Evolutionary conservation across 331 rosid species (phyloP).

Genomic region (Ulmus americana): DNA sequence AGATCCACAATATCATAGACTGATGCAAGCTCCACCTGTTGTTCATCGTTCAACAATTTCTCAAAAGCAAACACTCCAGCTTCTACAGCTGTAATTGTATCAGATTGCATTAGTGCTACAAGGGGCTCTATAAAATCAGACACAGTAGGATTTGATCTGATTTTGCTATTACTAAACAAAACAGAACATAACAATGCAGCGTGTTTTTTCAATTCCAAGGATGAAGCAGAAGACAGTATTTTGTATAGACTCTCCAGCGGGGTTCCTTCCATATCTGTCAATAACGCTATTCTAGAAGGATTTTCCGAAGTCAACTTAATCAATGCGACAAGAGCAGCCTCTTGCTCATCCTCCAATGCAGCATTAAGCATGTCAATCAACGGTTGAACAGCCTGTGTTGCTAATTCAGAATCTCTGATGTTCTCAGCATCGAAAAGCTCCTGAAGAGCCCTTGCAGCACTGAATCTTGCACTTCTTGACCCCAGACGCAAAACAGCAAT

Average conservation of each 20-base stretch:
- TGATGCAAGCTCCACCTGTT: slow-evolving; percentile 72
- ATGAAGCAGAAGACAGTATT: slow-evolving; percentile 64
- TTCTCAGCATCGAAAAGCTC: slow-evolving; percentile 66
- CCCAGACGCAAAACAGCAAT: slow-evolving; percentile 92
- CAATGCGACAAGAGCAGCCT: slow-evolving; percentile 74
- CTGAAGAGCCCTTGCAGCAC: slow-evolving; percentile 79
- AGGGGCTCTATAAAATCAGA: slow-evolving; percentile 72
- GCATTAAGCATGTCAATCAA: slow-evolving; percentile 87
- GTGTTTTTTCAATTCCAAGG: slow-evolving; percentile 65
- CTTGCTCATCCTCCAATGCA: slow-evolving; percentile 75
- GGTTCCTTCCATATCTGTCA: slow-evolving; percentile 66
- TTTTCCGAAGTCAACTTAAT: slow-evolving; percentile 66
- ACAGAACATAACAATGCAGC: slow-evolving; percentile 78
- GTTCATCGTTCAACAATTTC: slow-evolving; percentile 82
- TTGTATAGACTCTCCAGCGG: slow-evolving; percentile 69
- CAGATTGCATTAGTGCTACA: slow-evolving; percentile 69
- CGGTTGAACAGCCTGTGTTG: slow-evolving; percentile 79
- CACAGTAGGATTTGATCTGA: slow-evolving; percentile 68
- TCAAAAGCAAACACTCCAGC: slow-evolving; percentile 88
- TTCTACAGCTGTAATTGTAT: slow-evolving; percentile 53
- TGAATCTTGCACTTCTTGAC: slow-evolving; percentile 86
- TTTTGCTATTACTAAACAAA: slow-evolving; percentile 55
- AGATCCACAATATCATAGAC: slow-evolving; percentile 64
- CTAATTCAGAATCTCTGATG: slow-evolving; percentile 70
- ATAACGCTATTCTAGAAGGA: slow-evolving; percentile 49